These are phyloP conservation scores for Lippia alba DNA, from an alignment of 305 asterid genomes.

Conservation along the genomic window DNA sequence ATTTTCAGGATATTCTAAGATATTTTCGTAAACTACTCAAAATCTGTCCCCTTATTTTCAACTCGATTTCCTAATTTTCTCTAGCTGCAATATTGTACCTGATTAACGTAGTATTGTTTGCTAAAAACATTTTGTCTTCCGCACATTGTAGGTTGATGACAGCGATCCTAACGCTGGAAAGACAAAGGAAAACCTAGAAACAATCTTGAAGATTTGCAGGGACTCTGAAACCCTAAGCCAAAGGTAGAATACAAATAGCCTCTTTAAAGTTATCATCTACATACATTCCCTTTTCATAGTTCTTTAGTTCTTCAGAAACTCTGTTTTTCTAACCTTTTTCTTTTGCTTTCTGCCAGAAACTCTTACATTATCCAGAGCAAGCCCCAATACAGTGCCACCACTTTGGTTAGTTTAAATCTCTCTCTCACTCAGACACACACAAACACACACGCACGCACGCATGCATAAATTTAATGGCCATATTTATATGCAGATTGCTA, in stretches of 20 bases:
- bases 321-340: background rate
- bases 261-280: slow-evolving; percentile 19
- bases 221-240: slow-evolving; percentile 73
- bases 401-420: slow-evolving; percentile 38
- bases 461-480: slow-evolving; percentile 26
- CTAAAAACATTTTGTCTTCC: background rate
- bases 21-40: background rate
- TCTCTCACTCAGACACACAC: background rate
- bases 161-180: slow-evolving; percentile 80
- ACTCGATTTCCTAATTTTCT: background rate
- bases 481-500: slow-evolving; percentile 59
- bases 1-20: background rate
- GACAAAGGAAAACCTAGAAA: slow-evolving; percentile 63
- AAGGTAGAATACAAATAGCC: slow-evolving; percentile 58
- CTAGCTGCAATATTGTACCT: too few species aligned
- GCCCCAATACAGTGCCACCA: slow-evolving; percentile 40
- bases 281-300: background rate
- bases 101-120: too few species aligned
- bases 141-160: slow-evolving; percentile 57
- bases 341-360: slow-evolving; percentile 41
- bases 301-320: background rate
- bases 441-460: slow-evolving; percentile 14
- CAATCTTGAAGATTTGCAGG: slow-evolving; percentile 74
- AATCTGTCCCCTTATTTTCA: background rate
- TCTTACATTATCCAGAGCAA: slow-evolving; percentile 54